Base-by-base conservation (phyloP, 2,329 filamentous ascomycete species). In the Fusarium sp. region DNA sequence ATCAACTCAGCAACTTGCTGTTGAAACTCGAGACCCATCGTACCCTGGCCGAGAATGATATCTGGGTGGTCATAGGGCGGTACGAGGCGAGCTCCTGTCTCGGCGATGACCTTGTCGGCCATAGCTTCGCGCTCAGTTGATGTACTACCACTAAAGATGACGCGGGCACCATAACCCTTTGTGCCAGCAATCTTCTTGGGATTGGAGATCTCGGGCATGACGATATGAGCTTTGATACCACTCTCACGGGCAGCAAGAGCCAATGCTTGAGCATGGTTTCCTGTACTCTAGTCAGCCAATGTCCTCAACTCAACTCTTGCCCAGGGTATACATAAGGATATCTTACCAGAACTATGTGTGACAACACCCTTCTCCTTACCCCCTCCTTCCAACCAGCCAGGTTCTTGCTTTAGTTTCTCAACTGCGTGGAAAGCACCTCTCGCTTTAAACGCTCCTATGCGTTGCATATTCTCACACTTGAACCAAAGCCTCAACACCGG, bases 391-490 rank as follows among this genome's bases (percentile, higher is more conserved):
- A 90, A 84, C 80, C 88, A 88, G 1, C 87, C 90, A 6, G 85
- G 81, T 73, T 90, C 87, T 68, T 78, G 79, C 76, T 91, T 89
- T 75, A 97, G 80, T 58, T 92, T 81, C 74, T 90, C 86, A 38
- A 97, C 77, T 1, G 95, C 94, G 79, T 98, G 93, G 73, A 97
- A 98, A 0, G 95, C 95, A 7, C 95, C 96, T 8, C 95, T 85
- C 17, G 90, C 92, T 82, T 98, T 98, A 84, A 98, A 98, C 1
- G 95, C 95, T 52, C 95, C 96, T 56, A 97, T 90, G 57, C 90
- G 89, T 83, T 98, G 96, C 61, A 93, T 84, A 79, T 98, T 98
- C 84, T 98, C 95, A 80, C 94, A 97, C 83, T 98, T 98, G 87
- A 98, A 97, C 84, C 93, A 96, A 53, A 98, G 85, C 14, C 89